phyloP scores from a whole-genome alignment of 2,329 filamentous ascomycete genomes.

The Fonsecaea pugnacius region DNA sequence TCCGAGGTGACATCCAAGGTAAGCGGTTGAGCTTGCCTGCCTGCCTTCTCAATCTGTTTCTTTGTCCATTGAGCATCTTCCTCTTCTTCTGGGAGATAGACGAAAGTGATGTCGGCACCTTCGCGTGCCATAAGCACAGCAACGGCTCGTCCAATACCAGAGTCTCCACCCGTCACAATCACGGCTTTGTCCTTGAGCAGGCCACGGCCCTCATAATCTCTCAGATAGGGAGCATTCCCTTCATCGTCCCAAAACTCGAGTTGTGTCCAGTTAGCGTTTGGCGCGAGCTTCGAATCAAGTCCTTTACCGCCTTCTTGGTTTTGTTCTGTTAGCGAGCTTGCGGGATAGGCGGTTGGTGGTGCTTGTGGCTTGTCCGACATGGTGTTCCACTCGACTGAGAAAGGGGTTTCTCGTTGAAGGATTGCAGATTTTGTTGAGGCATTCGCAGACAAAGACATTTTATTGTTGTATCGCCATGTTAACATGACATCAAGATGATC shows the following conservation, averaged over 20 bases:
- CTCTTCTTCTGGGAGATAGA: conserved; percentile 61
- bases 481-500: conserved; percentile 19
- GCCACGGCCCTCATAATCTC: conserved; percentile 51
- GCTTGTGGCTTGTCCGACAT: conserved; percentile 23
- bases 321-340: conserved; percentile 25
- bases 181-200: conserved; percentile 58
- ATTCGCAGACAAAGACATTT: neutral
- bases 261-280: conserved; percentile 33
- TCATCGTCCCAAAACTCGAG: conserved; percentile 36
- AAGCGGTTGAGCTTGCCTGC: conserved; percentile 54
- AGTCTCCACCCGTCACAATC: conserved; percentile 62
- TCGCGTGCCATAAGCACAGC: conserved; percentile 63
- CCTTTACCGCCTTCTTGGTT: conserved; percentile 31
- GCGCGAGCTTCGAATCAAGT: conserved; percentile 32
- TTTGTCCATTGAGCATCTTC: conserved; percentile 61
- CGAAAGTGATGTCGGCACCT: conserved; percentile 61
- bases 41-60: conserved; percentile 57
- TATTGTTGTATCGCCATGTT: neutral
- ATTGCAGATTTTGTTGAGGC: neutral
- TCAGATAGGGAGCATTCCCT: conserved; percentile 27
- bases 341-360: conserved; percentile 30
- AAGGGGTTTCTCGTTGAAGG: neutral
- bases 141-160: conserved; percentile 60
- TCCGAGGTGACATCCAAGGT: conserved; percentile 56
- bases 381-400: neutral